Conservation (phyloP, 169 alveolate genomes). For the Cyclospora cayetanensis region DNA sequence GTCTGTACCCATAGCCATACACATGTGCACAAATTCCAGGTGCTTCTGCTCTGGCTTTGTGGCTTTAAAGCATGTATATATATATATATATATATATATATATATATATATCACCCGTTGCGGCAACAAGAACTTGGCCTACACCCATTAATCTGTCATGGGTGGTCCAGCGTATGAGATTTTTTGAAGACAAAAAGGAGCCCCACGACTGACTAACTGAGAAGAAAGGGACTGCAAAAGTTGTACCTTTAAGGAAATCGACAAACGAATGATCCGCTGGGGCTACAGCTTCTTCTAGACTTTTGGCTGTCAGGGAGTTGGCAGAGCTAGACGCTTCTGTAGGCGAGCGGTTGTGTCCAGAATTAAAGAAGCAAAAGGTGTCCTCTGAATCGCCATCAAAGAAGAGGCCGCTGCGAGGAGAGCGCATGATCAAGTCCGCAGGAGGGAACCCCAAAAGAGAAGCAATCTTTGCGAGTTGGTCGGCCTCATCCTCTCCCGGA, state of each 20-base stretch:
- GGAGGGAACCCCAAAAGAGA: constrained; percentile 76
- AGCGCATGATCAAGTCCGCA: background rate
- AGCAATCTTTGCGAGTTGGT: constrained; percentile 83
- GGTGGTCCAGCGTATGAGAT: background rate
- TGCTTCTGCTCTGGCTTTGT: too few species aligned
- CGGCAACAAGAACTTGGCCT: background rate
- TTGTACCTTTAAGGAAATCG: constrained; percentile 48
- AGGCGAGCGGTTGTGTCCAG: background rate
- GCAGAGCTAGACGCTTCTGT: background rate
- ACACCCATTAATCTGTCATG: background rate
- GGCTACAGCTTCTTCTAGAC: constrained; percentile 24
- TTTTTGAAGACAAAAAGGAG: too few species aligned
- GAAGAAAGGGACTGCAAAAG: too few species aligned
- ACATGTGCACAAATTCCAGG: background rate
- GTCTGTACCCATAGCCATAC: background rate
- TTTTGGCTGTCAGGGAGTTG: background rate
- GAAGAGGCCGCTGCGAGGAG: constrained; percentile 39
- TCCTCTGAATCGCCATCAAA: constrained; percentile 3
- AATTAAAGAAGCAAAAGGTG: background rate
- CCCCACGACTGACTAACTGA: too few species aligned
- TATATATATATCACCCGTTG: background rate
- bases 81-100: too few species aligned
- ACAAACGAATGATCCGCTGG: constrained; percentile 16
- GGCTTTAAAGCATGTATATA: too few species aligned
- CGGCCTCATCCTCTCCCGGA: constrained; percentile 80